Conservation (phyloP, 106 monocot species). For the Dioscorea zingiberensis region DNA sequence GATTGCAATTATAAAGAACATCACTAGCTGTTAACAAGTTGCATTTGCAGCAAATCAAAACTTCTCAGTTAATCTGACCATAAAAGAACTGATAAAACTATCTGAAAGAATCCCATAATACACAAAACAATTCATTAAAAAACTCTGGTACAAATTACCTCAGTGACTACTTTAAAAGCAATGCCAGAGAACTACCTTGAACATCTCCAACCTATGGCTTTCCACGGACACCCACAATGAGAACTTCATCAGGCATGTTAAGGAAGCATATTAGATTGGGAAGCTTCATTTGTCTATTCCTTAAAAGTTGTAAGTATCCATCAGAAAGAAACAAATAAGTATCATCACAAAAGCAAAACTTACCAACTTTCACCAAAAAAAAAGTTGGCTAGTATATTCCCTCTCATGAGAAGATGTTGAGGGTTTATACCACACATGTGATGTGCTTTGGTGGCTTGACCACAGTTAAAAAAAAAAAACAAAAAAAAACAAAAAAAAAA, state of each 20-base stretch:
- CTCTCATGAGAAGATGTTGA: too few relatives aligned
- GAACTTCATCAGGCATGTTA: slow-evolving; percentile 61
- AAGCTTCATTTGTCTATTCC: slow-evolving; percentile 88
- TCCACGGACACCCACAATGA: slow-evolving; percentile 77
- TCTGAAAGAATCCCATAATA: slow-evolving; percentile 85
- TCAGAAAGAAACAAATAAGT: too few relatives aligned
- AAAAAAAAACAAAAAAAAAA: too few relatives aligned
- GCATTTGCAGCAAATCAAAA: slow-evolving; percentile 40
- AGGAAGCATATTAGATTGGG: slow-evolving; percentile 77
- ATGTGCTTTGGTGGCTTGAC: too few relatives aligned
- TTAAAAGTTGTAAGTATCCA: slow-evolving; percentile 83
- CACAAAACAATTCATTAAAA: slow-evolving; percentile 82
- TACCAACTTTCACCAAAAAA: too few relatives aligned
- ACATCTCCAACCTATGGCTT: slow-evolving; percentile 78
- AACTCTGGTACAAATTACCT: slow-evolving; percentile 68
- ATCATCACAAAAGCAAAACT: too few relatives aligned
- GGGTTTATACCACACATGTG: too few relatives aligned
- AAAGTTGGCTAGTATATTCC: too few relatives aligned
- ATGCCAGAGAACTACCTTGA: slow-evolving; percentile 86
- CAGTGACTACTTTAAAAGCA: slow-evolving; percentile 66
- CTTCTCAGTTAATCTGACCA: slow-evolving; percentile 84
- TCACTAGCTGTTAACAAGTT: too few relatives aligned
- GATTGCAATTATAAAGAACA: too few relatives aligned
- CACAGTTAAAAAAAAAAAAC: too few relatives aligned
- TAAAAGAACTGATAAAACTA: slow-evolving; percentile 64